phyloP scores from a whole-genome alignment of 768 basidiomycete genomes.

The Gloeophyllum trabeum region DNA sequence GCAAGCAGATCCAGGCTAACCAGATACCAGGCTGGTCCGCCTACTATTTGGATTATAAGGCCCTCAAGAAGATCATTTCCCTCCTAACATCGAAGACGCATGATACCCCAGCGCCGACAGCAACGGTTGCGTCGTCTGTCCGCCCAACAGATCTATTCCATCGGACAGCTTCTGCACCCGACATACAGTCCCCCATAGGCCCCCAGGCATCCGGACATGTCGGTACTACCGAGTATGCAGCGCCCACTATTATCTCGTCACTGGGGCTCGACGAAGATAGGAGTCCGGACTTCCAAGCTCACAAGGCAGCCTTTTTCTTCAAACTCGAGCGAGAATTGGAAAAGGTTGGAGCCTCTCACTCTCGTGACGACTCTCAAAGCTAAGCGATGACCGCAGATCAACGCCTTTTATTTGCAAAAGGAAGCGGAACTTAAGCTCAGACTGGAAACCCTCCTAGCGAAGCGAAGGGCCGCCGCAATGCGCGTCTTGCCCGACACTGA shows the following conservation, averaged over 20 bases:
- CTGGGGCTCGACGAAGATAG: slow-evolving; percentile 60
- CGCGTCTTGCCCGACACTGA: slow-evolving; percentile 57
- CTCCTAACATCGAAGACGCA: slow-evolving; percentile 86
- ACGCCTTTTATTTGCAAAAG: slow-evolving; percentile 94
- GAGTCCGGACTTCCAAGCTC: slow-evolving; percentile 82
- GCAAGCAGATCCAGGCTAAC: slow-evolving; percentile 93
- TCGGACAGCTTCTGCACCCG: slow-evolving; percentile 18
- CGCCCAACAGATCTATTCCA: slow-evolving; percentile 49
- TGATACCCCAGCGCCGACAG: slow-evolving; percentile 63
- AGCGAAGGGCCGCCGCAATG: slow-evolving; percentile 76
- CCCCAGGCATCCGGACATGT: slow-evolving; percentile 7
- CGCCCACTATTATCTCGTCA: slow-evolving; percentile 47
- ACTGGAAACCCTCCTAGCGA: slow-evolving; percentile 87
- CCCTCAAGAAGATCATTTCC: slow-evolving; percentile 96
- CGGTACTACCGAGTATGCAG: slow-evolving; percentile 8
- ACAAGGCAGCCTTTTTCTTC: slow-evolving; percentile 98
- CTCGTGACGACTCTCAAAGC: too few relatives aligned
- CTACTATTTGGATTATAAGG: slow-evolving; percentile 98
- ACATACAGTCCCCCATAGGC: slow-evolving; percentile 18
- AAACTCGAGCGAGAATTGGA: slow-evolving; percentile 95
- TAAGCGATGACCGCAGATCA: slow-evolving; percentile 83
- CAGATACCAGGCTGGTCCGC: slow-evolving; percentile 95
- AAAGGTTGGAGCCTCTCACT: slow-evolving; percentile 46
- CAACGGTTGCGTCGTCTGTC: slow-evolving; percentile 72
- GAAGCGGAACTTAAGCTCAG: slow-evolving; percentile 90